Evolutionary conservation across 176 grass and related monocot species (phyloP).

Genomic region (Paspalum vaginatum): DNA sequence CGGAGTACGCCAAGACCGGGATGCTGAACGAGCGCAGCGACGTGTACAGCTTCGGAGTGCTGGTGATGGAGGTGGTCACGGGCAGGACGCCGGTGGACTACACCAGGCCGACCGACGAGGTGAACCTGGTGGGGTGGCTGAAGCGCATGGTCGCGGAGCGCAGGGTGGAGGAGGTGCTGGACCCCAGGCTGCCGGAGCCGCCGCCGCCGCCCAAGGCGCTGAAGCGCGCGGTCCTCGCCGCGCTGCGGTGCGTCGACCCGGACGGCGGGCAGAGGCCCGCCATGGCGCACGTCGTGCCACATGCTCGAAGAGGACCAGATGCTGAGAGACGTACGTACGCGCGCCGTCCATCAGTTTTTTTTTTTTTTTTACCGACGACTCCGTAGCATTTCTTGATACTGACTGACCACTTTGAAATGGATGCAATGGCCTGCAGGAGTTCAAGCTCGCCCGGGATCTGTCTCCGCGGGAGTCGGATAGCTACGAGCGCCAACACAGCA

Average conservation of each 20-base stretch:
- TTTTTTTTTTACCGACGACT: too few species aligned
- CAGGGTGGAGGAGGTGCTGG: slow-evolving; percentile 79
- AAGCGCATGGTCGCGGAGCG: slow-evolving; percentile 82
- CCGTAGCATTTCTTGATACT: too few species aligned
- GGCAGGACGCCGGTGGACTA: slow-evolving; percentile 94
- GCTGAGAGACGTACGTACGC: slow-evolving; percentile 69
- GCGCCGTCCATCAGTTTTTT: too few species aligned
- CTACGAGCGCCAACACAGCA: slow-evolving; percentile 43
- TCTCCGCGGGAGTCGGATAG: slow-evolving; percentile 42
- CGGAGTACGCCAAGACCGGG: slow-evolving; percentile 89
- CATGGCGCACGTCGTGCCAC: slow-evolving; percentile 81
- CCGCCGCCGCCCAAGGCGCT: slow-evolving; percentile 67
- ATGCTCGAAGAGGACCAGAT: slow-evolving; percentile 83
- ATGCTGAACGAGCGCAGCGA: slow-evolving; percentile 94
- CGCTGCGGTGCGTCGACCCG: slow-evolving; percentile 87
- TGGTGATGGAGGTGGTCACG: slow-evolving; percentile 85
- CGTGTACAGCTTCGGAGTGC: slow-evolving; percentile 94
- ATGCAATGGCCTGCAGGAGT: slow-evolving; percentile 54
- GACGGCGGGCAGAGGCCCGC: slow-evolving; percentile 70
- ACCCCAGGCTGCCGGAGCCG: slow-evolving; percentile 66
- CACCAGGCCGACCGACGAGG: slow-evolving; percentile 70
- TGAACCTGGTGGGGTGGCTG: slow-evolving; percentile 89
- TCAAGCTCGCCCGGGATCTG: slow-evolving; percentile 55
- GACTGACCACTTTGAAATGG: neutral
- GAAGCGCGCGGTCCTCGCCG: slow-evolving; percentile 73